Evolutionary conservation across 139 green algal species (phyloP), one percentile per base, ranked within the genome.

Genomic region (Micractinium conductrix): DNA sequence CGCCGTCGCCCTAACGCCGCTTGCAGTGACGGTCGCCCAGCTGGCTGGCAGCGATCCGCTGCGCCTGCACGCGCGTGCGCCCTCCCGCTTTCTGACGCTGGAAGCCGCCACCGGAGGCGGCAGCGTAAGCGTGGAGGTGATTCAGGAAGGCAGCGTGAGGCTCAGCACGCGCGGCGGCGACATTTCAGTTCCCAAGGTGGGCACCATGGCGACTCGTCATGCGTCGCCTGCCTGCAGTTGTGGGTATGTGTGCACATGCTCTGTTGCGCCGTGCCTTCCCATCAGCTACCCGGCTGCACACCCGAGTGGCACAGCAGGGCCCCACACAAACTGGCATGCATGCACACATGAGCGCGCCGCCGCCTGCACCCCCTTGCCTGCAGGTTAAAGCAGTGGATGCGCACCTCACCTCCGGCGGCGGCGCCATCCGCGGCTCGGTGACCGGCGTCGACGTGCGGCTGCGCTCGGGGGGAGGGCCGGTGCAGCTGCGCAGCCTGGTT

Each of bases 171-270:
- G 37, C 10, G 82, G 82, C 21, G 82, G 82, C 43, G 28, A 37
- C 82, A 86, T 86, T 21, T 65, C 78, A 5, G 78, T 83, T 21
- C 62, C 78, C 42, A 83, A 83, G 43, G 78, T 72, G 58, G 12
- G 24, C 5, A 10, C 48, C 48, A 58, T 16, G 12, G 12, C 10
- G 12, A 58, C 16, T 10, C 48, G 16, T 58, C 12, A 10, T 58
- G 48, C 48, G 48, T 10, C 12, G 48, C 48, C 48, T 10, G 10
- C 16, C 48, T 58, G 48, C 12, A 10, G 48, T 58, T 16, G 16
- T 16, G 16, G 48, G 10, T 58, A 67, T n/a, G 30, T 30, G 58
- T 67, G 17, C 22, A 67, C 58, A 30, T 74, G 35, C 22, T 44
- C 6, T 58, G 48, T 58, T 58, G 12, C 12, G 48, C 17, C 37